Evolutionary conservation across 345 rosid species (phyloP).

Genomic region (Eutrema yunnanense): DNA sequence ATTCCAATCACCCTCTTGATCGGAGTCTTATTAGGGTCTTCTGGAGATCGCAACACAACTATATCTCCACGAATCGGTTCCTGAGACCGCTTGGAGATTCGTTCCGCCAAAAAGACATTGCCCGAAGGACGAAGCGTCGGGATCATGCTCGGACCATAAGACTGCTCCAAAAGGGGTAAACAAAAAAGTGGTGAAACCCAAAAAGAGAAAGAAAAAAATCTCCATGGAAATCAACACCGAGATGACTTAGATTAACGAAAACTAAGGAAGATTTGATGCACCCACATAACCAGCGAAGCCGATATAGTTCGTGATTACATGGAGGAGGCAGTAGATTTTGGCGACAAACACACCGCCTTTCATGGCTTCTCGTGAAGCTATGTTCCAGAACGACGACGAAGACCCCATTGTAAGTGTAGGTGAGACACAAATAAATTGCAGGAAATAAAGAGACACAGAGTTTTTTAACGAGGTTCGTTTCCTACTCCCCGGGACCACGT

Average conservation of each 20-base stretch:
- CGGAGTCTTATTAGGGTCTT: constrained; percentile 39
- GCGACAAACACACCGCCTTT: constrained; percentile 10
- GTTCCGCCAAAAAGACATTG: constrained; percentile 46
- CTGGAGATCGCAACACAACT: constrained; percentile 55
- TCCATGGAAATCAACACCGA: background rate
- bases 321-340: constrained; percentile 42
- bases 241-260: background rate
- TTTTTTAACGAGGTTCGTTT: no score
- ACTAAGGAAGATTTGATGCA: background rate
- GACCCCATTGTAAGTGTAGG: constrained; percentile 16
- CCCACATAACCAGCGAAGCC: constrained; percentile 42
- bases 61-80: constrained; percentile 60
- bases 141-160: constrained; percentile 71
- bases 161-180: constrained; percentile 24
- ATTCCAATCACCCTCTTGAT: constrained; percentile 54
- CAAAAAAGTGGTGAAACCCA: background rate
- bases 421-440: no score
- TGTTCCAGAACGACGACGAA: constrained; percentile 22
- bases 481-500: no score
- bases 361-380: constrained; percentile 19
- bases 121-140: constrained; percentile 55
- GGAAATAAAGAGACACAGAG: no score
- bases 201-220: background rate
- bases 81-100: constrained; percentile 37
- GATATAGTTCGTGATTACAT: constrained; percentile 43